A percentile compares a stretch with the other conserved stretches of the same genome.
Evolutionary conservation across 257 asterid species (phyloP).

Genomic region (Solanum commersonii): DNA sequence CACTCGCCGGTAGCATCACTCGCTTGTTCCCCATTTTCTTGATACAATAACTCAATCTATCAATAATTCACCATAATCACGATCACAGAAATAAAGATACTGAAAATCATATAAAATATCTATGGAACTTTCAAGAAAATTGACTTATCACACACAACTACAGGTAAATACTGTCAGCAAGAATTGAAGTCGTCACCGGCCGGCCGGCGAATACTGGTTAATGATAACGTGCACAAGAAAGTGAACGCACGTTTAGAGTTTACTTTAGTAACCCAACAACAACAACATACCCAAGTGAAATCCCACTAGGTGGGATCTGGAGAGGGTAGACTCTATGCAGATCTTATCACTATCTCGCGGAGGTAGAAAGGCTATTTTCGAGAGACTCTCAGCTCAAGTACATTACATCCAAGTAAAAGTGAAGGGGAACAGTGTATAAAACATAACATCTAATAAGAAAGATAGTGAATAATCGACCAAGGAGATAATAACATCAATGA

Average conservation of each 20-base stretch:
- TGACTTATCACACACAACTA: neutral
- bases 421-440: too few relatives aligned
- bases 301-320: too few relatives aligned
- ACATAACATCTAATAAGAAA: too few relatives aligned
- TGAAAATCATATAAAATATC: neutral
- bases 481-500: too few relatives aligned
- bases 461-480: too few relatives aligned
- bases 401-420: too few relatives aligned
- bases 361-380: too few relatives aligned
- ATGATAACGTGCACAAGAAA: neutral
- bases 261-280: neutral
- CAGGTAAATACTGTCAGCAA: neutral
- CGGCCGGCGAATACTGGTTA: neutral
- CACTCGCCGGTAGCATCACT: slow-evolving; percentile 71
- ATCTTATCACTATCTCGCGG: too few relatives aligned
- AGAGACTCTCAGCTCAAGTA: too few relatives aligned
- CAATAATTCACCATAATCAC: neutral
- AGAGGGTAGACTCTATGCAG: too few relatives aligned
- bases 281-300: too few relatives aligned
- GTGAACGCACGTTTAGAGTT: neutral
- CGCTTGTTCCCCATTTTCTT: slow-evolving; percentile 59
- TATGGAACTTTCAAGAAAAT: neutral
- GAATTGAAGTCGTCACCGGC: neutral
- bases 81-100: neutral
- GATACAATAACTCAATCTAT: neutral